Base-by-base conservation (phyloP, 176 grass and related monocot genomes). In the Phyllostachys edulis region DNA sequence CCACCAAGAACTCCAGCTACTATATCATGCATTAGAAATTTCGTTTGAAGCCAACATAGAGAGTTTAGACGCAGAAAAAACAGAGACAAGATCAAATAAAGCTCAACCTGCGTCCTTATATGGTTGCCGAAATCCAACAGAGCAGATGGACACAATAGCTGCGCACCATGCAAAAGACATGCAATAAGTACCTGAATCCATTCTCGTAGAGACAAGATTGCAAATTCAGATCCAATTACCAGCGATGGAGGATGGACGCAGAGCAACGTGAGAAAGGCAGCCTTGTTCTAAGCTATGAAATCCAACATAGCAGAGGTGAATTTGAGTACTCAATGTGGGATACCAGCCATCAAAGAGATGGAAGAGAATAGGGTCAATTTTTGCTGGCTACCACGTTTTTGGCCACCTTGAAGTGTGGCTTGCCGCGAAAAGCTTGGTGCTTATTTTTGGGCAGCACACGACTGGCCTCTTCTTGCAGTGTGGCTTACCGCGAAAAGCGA, bases 181-280 rank as follows among this genome's bases (percentile, higher is more conserved):
- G 57, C 65, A 39, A 17, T 39, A 54, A 21, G 73, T 63, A 83
- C 71, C 65, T 85, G 82, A 89, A 88, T 81, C 64, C 24, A 57
- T 87, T 62, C 37, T 39, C 27, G 29, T 42, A 80, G 69, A 39
- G 64, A 84, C 34, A 90, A 47, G 67, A 80, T 46, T 67, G 82
- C 79, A 81, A 82, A 79, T 88, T 92, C 83, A 77, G 76, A 80
- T 20, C 66, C 80, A 75, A 38, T 82, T 27, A 94, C 90, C 89
- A 90, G 83, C 46, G 54, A 82, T 14, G 34, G 54, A 71, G 40
- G 44, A 66, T 42, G 6, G 1, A 8, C 5, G 24, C 9, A 17
- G 10, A 49, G 74, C 62, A 63, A 67, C 5, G 45, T 24, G 52
- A 36, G 78, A 20, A 73, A 69, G 40, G 37, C 6, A 66, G 27